A percentile compares a stretch with the other conserved stretches of the same genome.
Evolutionary conservation across 2,329 filamentous ascomycete genomes (phyloP).

Genomic region (Hymenoscyphus repandus): DNA sequence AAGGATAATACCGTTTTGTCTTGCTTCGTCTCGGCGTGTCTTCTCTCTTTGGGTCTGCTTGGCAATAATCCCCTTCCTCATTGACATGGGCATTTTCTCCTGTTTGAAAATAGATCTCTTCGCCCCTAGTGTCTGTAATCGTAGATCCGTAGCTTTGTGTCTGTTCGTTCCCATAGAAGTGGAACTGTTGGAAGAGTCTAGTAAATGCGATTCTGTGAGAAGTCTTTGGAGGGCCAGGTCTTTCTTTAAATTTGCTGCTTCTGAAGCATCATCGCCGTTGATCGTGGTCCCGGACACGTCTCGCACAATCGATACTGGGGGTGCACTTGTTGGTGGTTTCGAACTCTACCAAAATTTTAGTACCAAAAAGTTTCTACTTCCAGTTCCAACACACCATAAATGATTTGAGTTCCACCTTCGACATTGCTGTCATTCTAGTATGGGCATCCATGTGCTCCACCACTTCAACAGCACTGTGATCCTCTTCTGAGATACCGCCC

Average conservation of each 20-base stretch:
- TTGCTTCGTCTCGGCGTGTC: constrained; percentile 70
- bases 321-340: constrained; percentile 23
- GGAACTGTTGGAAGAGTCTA: constrained; percentile 54
- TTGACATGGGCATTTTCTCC: constrained; percentile 82
- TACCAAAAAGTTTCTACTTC: neutral
- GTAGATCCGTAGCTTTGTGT: constrained; percentile 76
- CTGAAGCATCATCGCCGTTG: constrained; percentile 50
- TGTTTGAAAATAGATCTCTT: constrained; percentile 70
- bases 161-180: constrained; percentile 59
- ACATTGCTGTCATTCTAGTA: constrained; percentile 38
- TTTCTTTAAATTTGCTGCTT: constrained; percentile 71
- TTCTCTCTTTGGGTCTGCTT: constrained; percentile 62
- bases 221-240: constrained; percentile 89
- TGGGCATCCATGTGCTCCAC: constrained; percentile 36
- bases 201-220: constrained; percentile 84
- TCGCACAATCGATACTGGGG: constrained; percentile 25
- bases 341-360: constrained; percentile 24
- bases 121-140: constrained; percentile 76
- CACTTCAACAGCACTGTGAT: constrained; percentile 37
- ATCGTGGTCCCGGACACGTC: constrained; percentile 22
- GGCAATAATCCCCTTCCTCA: constrained; percentile 75
- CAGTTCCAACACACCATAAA: constrained; percentile 58
- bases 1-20: constrained; percentile 84
- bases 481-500: constrained; percentile 56
- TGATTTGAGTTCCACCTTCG: constrained; percentile 66